Percentiles rank a stretch among this genome's conserved stretches.
Evolutionary conservation across 2,329 filamentous ascomycete genomes (phyloP).

Genomic region (Corniculantispora saksenae): DNA sequence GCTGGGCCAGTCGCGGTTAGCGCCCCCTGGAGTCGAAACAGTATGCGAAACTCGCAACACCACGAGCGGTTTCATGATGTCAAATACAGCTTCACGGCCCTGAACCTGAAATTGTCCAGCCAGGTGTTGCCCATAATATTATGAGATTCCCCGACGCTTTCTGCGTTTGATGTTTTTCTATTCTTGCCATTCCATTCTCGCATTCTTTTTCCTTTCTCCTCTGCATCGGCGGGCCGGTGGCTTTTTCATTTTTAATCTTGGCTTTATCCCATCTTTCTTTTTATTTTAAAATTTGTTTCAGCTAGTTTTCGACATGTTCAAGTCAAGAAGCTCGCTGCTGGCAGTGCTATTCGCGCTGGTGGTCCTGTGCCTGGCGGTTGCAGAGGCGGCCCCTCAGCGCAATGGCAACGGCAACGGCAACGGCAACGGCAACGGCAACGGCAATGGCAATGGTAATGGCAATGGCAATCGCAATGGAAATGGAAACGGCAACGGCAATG

Average conservation of each 20-base stretch:
- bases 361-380: slow-evolving; percentile 4
- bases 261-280: neutral
- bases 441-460: neutral
- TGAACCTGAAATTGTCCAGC: neutral
- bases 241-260: neutral
- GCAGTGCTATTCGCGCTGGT: slow-evolving; percentile 3
- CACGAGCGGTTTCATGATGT: slow-evolving; percentile 2
- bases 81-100: neutral
- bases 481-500: neutral
- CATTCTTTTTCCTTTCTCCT: neutral
- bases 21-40: neutral
- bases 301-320: neutral
- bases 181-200: neutral
- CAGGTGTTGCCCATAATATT: neutral
- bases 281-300: neutral
- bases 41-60: neutral
- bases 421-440: neutral
- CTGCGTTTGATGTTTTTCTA: neutral
- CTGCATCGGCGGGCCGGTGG: slow-evolving; percentile 4
- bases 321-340: slow-evolving; percentile 7
- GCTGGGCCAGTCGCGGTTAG: neutral
- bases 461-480: slow-evolving; percentile 1
- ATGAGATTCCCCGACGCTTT: neutral
- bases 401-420: neutral
- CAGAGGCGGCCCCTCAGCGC: slow-evolving; percentile 7